Base-by-base conservation (phyloP, 2,329 filamentous ascomycete species). In the Helotiales sp. region DNA sequence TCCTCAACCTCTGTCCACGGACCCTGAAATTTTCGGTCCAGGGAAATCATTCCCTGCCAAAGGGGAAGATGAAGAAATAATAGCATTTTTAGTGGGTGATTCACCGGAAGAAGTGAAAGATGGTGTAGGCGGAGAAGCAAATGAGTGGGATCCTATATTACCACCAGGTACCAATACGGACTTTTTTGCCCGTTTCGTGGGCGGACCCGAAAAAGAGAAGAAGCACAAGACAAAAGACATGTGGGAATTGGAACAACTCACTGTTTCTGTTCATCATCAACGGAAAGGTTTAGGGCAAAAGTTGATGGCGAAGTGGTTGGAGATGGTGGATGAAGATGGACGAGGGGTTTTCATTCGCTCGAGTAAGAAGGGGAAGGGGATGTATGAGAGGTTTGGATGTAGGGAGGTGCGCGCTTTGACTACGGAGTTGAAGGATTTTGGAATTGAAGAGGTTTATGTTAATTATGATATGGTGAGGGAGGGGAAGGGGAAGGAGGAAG, bases 361-460 rank as follows among this genome's bases (percentile, higher is more conserved):
- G 7, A 42, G 46, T 1, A 25, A 9, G 12, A 31, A 47, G 29
- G 56, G 36, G 36, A 55, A 27, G 38, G 27, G 13, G n/a, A 27
- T 59, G 40, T 59, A 59, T 48, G 52, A 48, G 47, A 59, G 25
- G 40, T 52, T 51, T 46, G 56, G 52, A 24, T 55, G 52, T 29
- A 50, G 19, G 17, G 38, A 34, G 8, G 38, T 31, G 17, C 29
- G 31, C 12, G 25, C 36, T 10, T 57, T 36, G 24, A 47, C 33
- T 24, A 40, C 54, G 30, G 48, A 59, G n/a, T 48, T 59, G 47
- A 48, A 29, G 38, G 34, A 40, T 19, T 55, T 52, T 48, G 57
- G 52, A 2, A 44, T 25, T 10, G 7, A 31, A 7, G 36, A 17
- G 47, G 44, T 24, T 15, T 52, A 54, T 40, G 30, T 34, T 12